These are phyloP conservation scores for Sarocladiaceae sp. DNA, from an alignment of 2,329 filamentous ascomycete genomes.

Conservation along the genomic window DNA sequence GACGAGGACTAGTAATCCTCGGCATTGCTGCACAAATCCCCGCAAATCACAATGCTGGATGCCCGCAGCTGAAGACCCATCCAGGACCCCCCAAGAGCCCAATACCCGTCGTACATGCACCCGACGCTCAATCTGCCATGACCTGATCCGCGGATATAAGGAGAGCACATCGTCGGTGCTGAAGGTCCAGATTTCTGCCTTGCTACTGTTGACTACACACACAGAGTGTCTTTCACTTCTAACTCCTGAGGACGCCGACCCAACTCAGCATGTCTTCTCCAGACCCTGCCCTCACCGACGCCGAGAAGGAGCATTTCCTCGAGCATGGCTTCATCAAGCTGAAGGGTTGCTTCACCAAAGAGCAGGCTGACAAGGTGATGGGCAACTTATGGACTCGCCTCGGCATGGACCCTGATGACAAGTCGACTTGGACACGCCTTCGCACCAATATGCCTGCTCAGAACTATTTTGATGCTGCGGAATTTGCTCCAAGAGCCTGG, in stretches of 20 bases:
- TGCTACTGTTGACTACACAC: too few species aligned
- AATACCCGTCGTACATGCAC: too few species aligned
- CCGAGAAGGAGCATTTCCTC: slow-evolving; percentile 35
- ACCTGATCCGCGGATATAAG: background rate
- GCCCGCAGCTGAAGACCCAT: background rate
- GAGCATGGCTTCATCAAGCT: slow-evolving; percentile 30
- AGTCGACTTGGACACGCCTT: slow-evolving; percentile 56
- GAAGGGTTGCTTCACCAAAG: slow-evolving; percentile 28
- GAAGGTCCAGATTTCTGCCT: background rate
- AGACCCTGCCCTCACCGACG: slow-evolving; percentile 24
- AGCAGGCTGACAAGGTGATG: slow-evolving; percentile 29
- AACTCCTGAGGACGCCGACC: too few species aligned
- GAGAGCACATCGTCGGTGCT: background rate
- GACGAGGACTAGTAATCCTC: background rate
- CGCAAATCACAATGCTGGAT: background rate
- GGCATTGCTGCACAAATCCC: slow-evolving; percentile 1
- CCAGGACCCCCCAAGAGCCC: too few species aligned
- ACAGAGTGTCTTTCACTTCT: too few species aligned
- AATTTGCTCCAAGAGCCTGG: slow-evolving; percentile 61
- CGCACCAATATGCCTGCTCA: slow-evolving; percentile 60
- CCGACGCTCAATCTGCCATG: background rate
- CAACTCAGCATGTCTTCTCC: background rate
- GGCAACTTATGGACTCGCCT: slow-evolving; percentile 55
- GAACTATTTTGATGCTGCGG: slow-evolving; percentile 41
- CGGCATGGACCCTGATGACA: slow-evolving; percentile 57